Percentiles rank a stretch among this genome's conserved stretches.
phyloP scores from a whole-genome alignment of 169 alveolate genomes.

The Babesia bigemina region DNA sequence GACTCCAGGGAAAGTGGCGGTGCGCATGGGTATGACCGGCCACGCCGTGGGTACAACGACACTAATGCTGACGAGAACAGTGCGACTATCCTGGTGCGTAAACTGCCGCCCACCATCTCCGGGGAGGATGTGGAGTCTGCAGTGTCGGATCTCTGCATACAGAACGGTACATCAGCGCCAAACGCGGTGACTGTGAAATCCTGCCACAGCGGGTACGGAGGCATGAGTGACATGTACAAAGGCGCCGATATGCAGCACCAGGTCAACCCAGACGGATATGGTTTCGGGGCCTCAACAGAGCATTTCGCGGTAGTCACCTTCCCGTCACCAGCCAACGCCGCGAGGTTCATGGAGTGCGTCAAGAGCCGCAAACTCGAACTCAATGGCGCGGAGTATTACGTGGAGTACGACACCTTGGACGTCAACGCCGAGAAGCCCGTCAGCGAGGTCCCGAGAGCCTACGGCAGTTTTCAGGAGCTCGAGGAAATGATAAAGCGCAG shows the following conservation, averaged over 20 bases:
- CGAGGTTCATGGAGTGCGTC: constrained; percentile 51
- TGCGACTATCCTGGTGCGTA: constrained; percentile 44
- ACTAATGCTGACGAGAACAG: constrained; percentile 25
- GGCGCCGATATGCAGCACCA: neutral
- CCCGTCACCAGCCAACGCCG: constrained; percentile 61
- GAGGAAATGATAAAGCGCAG: constrained; percentile 25
- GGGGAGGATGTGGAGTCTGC: constrained; percentile 73
- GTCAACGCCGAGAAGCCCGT: constrained; percentile 34
- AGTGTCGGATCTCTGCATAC: constrained; percentile 71
- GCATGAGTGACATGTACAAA: neutral
- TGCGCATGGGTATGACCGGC: neutral
- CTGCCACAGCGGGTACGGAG: constrained; percentile 12
- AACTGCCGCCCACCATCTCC: constrained; percentile 43
- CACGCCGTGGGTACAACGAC: neutral
- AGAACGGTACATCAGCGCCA: constrained; percentile 75
- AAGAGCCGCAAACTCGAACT: constrained; percentile 24
- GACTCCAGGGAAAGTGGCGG: neutral
- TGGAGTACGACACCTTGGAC: constrained; percentile 62
- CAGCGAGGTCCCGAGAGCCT: constrained; percentile 17
- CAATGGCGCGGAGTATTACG: constrained; percentile 30
- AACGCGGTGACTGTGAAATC: constrained; percentile 28
- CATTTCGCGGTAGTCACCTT: constrained; percentile 47
- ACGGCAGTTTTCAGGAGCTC: constrained; percentile 33
- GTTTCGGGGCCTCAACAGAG: constrained; percentile 21
- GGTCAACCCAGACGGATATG: neutral